Conservation (phyloP, 73 alveolate genomes). For the Urostyla sp. region DNA sequence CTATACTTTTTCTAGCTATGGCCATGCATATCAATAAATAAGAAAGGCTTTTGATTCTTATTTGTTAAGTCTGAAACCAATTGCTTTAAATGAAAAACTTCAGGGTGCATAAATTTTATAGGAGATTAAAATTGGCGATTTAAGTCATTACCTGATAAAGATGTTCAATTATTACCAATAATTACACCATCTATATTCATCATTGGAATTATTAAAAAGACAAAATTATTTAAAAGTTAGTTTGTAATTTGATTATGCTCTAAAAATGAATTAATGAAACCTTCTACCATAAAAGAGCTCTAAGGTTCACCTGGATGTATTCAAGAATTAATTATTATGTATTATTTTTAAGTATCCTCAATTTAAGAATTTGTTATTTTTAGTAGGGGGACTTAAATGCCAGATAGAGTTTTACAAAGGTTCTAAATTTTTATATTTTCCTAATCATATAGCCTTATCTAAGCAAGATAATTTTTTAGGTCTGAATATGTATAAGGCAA, state of each 20-base stretch:
- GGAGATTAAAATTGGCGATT: conserved; percentile 5
- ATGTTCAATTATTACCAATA: conserved; percentile 32
- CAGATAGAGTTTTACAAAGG: background rate
- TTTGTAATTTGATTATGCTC: background rate
- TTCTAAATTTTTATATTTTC: conserved; percentile 13
- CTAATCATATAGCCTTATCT: background rate
- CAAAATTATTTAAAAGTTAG: background rate
- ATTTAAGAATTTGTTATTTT: background rate
- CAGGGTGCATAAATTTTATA: conserved; percentile 13
- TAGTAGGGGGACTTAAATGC: conserved; percentile 10
- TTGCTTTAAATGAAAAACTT: background rate
- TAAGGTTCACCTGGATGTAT: conserved; percentile 42
- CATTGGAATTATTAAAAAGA: conserved; percentile 26
- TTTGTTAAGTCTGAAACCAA: background rate
- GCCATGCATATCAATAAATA: background rate
- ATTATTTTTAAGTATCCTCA: background rate
- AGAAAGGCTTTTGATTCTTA: conserved; percentile 14
- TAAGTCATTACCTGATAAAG: conserved; percentile 31
- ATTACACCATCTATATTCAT: conserved; percentile 33
- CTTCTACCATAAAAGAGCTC: conserved; percentile 34
- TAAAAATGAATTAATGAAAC: conserved; percentile 1
- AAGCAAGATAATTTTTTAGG: background rate
- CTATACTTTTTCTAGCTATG: conserved; percentile 5
- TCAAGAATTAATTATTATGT: conserved; percentile 1
- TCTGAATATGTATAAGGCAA: conserved; percentile 26